Conservation (phyloP, 106 monocot species). For the Vanilla planifolia region DNA sequence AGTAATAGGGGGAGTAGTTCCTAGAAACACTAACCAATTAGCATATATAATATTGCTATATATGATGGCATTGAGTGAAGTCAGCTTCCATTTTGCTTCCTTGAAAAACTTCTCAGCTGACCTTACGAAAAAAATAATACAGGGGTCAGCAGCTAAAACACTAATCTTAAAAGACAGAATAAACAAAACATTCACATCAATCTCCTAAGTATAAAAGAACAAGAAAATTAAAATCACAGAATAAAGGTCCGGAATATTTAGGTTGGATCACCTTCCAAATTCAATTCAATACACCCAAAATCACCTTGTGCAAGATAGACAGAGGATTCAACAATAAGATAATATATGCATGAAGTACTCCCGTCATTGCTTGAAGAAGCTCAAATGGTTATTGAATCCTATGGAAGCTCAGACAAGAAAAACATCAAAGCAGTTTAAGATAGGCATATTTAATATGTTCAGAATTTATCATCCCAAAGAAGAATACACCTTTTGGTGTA, state of each 20-base stretch:
- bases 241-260: background rate
- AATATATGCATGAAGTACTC: too few relatives aligned
- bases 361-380: too few relatives aligned
- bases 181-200: background rate
- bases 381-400: too few relatives aligned
- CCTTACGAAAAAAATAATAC: constrained; percentile 51
- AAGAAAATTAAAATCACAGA: background rate
- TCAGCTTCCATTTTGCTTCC: constrained; percentile 79
- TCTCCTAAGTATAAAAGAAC: background rate
- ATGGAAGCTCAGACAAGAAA: too few relatives aligned
- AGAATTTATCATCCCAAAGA: too few relatives aligned
- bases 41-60: constrained; percentile 97
- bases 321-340: too few relatives aligned
- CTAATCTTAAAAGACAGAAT: background rate
- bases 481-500: too few relatives aligned
- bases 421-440: too few relatives aligned
- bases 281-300: too few relatives aligned
- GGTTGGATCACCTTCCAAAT: background rate
- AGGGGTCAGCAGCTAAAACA: constrained; percentile 17
- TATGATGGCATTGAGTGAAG: constrained; percentile 65
- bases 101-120: constrained; percentile 83
- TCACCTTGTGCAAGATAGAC: too few relatives aligned
- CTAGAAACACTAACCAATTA: constrained; percentile 70
- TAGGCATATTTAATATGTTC: too few relatives aligned
- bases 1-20: too few relatives aligned